Evolutionary conservation across 1,284 basidiomycete genomes (phyloP), one percentile per base, ranked within the genome.

Genomic region (Rhodotorula sp.): DNA sequence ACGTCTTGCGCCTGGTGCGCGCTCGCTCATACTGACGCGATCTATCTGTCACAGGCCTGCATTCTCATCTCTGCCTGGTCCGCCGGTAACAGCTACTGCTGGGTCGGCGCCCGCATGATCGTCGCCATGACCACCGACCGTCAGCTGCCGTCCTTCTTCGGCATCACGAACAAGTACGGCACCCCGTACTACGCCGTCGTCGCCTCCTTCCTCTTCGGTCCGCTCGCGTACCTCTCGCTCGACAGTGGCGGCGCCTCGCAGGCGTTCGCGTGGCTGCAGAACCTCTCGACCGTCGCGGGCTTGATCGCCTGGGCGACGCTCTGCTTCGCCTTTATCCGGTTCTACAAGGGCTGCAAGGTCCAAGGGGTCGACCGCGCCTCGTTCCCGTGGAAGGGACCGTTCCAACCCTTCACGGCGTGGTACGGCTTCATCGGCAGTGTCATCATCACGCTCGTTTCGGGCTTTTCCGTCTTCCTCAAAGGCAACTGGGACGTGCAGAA

Each of bases 31-130:
- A 18, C 39, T 23, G 23, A 20, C 18, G 18, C 23, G 18, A 49
- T 16, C 48, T 12, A 21, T 49, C 18, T 18, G 18, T 49, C 23
- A 20, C 48, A 63, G 49, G 84, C 85, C 31, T 82, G 83, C 62
- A 81, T 91, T 49, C 84, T 91, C 67, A 87, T 88, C 47, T 87
- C 89, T 63, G 92, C 92, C 3, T 91, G 93, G 85, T 92, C 90
- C 8, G 90, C 93, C 5, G 90, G 88, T 54, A 93, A 90, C 82
- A 89, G 87, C 48, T 89, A 86, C 84, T 80, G 93, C 60, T 96
- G 90, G 52, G 87, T 57, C 52, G 62, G 62, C 43, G n/a, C 26
- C 3, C 62, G 74, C 78, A 61, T 77, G 79, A 59, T 76, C 77
- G 63, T 80, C 79, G 67, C 76, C 21, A 73, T 81, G 69, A 62